Percentiles rank a stretch among this genome's conserved stretches.
Evolutionary conservation across 805 yeast species (phyloP).

Genomic region (Priceomyces fermenticarens): DNA sequence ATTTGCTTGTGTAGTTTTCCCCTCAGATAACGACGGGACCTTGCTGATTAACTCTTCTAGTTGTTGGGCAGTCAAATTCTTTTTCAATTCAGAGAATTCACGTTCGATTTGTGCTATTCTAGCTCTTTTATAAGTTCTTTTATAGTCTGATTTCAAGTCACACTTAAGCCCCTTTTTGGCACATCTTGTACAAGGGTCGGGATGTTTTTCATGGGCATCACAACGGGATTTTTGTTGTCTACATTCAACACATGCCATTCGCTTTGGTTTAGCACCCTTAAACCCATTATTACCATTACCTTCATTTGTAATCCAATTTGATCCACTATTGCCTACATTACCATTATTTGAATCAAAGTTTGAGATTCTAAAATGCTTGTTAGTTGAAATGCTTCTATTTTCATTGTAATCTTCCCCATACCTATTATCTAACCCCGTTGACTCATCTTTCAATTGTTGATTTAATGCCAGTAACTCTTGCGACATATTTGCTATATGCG

Average conservation of each 20-base stretch:
- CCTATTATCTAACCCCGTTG: conserved; percentile 1
- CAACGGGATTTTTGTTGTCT: conserved; percentile 93
- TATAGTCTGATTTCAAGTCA: conserved; percentile 73
- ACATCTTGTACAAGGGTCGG: conserved; percentile 83
- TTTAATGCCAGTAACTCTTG: conserved; percentile 34
- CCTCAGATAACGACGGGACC: conserved; percentile 20
- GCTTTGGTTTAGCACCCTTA: conserved; percentile 34
- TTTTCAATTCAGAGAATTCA: conserved; percentile 69
- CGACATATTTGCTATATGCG: conserved; percentile 44
- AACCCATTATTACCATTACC: conserved; percentile 3
- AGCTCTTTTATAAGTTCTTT: conserved; percentile 86
- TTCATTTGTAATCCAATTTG: neutral
- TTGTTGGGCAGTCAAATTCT: conserved; percentile 40
- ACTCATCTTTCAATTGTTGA: conserved; percentile 17
- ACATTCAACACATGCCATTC: conserved; percentile 92
- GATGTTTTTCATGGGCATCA: conserved; percentile 75
- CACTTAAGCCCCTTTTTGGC: conserved; percentile 66
- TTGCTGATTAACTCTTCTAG: conserved; percentile 28
- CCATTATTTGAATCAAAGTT: neutral
- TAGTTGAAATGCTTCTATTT: neutral
- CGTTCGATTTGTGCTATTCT: conserved; percentile 79
- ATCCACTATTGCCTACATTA: neutral
- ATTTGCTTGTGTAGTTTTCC: neutral
- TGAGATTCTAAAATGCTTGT: neutral
- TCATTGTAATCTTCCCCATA: neutral